Percentiles rank a stretch among this genome's conserved stretches.
Conservation (phyloP, 2,329 filamentous ascomycete genomes). For the Neonectria faginata region DNA sequence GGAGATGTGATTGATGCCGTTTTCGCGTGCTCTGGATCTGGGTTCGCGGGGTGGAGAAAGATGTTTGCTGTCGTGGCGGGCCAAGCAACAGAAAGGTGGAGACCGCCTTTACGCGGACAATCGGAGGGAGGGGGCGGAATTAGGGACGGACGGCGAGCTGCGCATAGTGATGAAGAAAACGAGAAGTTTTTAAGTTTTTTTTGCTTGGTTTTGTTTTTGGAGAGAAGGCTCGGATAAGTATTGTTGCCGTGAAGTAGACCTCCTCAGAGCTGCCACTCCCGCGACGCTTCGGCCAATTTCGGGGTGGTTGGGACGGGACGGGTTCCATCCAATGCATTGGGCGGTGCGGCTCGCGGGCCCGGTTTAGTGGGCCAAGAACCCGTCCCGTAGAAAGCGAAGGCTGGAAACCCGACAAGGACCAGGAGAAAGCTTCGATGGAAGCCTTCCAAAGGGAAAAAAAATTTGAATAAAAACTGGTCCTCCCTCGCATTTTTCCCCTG, state of each 20-base stretch:
- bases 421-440: neutral
- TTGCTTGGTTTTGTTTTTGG: neutral
- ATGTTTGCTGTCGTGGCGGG: slow-evolving; percentile 18
- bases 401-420: neutral
- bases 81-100: neutral
- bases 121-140: neutral
- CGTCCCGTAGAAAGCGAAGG: slow-evolving; percentile 14
- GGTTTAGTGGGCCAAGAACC: slow-evolving; percentile 18
- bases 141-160: neutral
- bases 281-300: slow-evolving; percentile 17
- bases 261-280: neutral
- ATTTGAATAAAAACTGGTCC: neutral
- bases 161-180: neutral
- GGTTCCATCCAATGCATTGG: neutral
- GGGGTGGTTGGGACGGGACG: slow-evolving; percentile 24
- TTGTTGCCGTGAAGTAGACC: neutral
- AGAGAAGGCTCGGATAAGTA: neutral
- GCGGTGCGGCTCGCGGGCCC: slow-evolving; percentile 9
- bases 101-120: neutral
- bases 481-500: slow-evolving; percentile 9
- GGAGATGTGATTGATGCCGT: slow-evolving; percentile 21
- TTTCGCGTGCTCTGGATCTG: slow-evolving; percentile 6
- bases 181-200: neutral
- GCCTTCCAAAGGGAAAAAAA: neutral
- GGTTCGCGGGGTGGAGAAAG: slow-evolving; percentile 21